A percentile compares a stretch with the other conserved stretches of the same genome.
phyloP scores from a whole-genome alignment of 2,329 filamentous ascomycete species.

The Venturia carpophila region DNA sequence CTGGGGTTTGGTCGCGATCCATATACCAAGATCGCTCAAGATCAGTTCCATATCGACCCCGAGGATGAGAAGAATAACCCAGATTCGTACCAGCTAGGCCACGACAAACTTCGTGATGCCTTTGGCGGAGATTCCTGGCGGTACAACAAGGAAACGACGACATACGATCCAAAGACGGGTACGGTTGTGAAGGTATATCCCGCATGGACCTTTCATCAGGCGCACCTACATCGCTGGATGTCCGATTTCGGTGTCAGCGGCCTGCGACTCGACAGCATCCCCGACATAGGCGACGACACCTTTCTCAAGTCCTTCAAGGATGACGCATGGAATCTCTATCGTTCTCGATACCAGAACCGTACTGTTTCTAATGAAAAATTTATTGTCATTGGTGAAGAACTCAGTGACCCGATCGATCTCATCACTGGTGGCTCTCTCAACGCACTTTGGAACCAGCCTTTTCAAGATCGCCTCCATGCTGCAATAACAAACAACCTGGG shows the following conservation, averaged over 20 bases:
- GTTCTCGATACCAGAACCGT: neutral
- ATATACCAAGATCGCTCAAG: neutral
- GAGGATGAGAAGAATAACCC: neutral
- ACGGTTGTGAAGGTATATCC: neutral
- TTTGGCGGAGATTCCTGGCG: neutral
- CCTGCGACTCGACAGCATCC: neutral
- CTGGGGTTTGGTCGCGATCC: conserved; percentile 1
- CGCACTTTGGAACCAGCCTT: conserved; percentile 7
- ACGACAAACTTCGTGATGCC: neutral
- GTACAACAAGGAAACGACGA: neutral
- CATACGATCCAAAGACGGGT: neutral
- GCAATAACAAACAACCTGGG: neutral
- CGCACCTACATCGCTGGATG: conserved; percentile 1
- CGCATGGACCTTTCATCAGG: neutral
- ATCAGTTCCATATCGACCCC: neutral
- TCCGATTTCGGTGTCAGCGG: neutral
- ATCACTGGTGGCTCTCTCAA: neutral
- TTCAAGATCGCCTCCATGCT: conserved; percentile 1
- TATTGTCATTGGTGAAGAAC: neutral
- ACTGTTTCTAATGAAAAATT: neutral
- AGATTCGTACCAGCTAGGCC: neutral
- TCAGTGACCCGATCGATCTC: neutral
- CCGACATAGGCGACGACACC: neutral
- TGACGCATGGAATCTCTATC: neutral
- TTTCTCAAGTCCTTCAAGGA: neutral